Conservation (phyloP, 345 rosid genomes). For the Pistacia integerrima region DNA sequence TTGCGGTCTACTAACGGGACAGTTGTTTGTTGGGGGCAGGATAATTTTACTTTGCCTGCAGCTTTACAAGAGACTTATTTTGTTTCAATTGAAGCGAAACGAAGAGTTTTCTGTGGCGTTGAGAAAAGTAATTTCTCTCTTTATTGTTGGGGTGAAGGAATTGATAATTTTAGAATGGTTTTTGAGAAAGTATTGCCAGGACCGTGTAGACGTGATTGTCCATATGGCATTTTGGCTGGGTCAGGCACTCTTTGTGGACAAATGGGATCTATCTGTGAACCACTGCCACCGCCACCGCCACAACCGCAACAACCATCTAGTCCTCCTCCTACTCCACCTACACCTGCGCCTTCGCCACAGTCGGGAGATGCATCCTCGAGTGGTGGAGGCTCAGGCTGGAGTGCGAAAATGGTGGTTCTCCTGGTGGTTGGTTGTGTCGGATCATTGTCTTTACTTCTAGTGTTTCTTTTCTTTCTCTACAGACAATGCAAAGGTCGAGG, state of each 20-base stretch:
- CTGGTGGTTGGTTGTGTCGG: conserved; percentile 70
- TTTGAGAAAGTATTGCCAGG: conserved; percentile 54
- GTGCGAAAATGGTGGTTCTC: conserved; percentile 43
- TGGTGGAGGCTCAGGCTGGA: conserved; percentile 33
- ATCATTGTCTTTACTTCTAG: conserved; percentile 38
- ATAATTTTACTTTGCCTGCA: conserved; percentile 48
- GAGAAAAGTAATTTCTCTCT: conserved; percentile 30
- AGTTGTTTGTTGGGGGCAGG: conserved; percentile 68
- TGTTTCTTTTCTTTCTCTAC: conserved; percentile 41
- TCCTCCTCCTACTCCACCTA: neutral
- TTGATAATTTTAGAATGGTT: conserved; percentile 33
- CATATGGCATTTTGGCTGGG: conserved; percentile 18
- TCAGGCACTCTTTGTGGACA: conserved; percentile 34
- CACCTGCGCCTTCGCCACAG: neutral
- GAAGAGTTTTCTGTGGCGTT: conserved; percentile 65
- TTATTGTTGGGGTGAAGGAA: conserved; percentile 61
- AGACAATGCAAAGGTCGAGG: conserved; percentile 46
- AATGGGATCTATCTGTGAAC: conserved; percentile 28
- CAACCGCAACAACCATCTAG: neutral
- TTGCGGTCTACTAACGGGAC: conserved; percentile 34
- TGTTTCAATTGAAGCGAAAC: conserved; percentile 52
- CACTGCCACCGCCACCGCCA: neutral
- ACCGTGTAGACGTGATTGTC: conserved; percentile 48
- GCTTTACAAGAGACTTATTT: conserved; percentile 28
- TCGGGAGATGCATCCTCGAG: neutral